These are phyloP conservation scores for Penicillium sp. DNA, from an alignment of 2,329 filamentous ascomycete genomes.

Conservation along the genomic window DNA sequence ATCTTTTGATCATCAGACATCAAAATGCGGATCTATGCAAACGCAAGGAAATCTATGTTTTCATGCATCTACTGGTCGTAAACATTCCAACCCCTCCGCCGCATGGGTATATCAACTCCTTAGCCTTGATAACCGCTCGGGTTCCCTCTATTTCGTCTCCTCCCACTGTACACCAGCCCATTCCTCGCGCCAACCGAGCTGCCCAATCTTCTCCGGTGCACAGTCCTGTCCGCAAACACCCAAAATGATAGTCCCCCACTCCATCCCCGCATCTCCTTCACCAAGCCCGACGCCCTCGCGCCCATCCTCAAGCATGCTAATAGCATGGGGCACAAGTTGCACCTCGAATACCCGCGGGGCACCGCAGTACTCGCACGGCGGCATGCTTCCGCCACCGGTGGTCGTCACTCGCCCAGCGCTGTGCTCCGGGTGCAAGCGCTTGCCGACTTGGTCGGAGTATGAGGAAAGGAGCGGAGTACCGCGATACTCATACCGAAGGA, in stretches of 20 bases:
- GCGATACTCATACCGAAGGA: conserved; percentile 76
- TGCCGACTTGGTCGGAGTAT: conserved; percentile 72
- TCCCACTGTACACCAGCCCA: conserved; percentile 99
- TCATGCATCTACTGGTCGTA: background rate
- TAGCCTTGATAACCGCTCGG: background rate
- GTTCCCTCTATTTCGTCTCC: conserved; percentile 51
- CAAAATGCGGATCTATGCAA: background rate
- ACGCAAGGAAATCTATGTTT: conserved; percentile 11
- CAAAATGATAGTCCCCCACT: conserved; percentile 92
- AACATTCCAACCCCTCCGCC: background rate
- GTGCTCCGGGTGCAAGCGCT: conserved; percentile 52
- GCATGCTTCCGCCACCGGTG: conserved; percentile 54
- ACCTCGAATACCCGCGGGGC: conserved; percentile 80
- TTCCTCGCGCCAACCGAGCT: conserved; percentile 83
- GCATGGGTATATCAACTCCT: conserved; percentile 11
- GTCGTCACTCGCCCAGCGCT: conserved; percentile 30
- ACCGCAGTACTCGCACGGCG: conserved; percentile 76
- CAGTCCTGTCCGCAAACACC: conserved; percentile 84
- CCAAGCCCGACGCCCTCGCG: conserved; percentile 63
- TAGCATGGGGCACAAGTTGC: conserved; percentile 88
- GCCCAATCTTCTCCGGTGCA: conserved; percentile 60
- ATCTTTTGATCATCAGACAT: background rate
- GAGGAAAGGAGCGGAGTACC: conserved; percentile 78
- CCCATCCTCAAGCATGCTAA: conserved; percentile 78
- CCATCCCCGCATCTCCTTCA: conserved; percentile 75